Conservation (phyloP, 1,284 basidiomycete species). For the Puccinia polysora region DNA sequence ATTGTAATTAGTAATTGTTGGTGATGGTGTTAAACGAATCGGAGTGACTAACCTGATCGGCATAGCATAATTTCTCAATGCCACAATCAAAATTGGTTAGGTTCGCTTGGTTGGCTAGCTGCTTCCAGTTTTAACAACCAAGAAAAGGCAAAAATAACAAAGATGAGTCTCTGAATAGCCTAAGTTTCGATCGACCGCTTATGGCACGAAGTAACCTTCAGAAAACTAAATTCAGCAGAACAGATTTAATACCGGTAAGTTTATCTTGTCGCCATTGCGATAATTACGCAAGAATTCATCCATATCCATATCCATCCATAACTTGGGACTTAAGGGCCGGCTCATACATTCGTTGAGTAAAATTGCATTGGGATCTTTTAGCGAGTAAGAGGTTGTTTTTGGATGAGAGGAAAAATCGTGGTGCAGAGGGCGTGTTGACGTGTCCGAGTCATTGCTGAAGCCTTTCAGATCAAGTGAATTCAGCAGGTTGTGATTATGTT, state of each 20-base stretch:
- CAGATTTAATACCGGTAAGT: conserved; percentile 11
- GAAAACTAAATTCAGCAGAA: neutral
- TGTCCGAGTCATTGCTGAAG: neutral
- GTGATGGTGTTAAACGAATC: neutral
- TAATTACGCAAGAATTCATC: conserved; percentile 32
- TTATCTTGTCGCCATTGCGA: conserved; percentile 21
- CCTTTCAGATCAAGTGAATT: conserved; percentile 3
- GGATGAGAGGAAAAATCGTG: neutral
- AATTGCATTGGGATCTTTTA: conserved; percentile 18
- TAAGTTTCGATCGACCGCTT: neutral
- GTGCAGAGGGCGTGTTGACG: conserved; percentile 1
- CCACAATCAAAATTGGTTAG: conserved; percentile 41
- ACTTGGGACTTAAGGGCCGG: conserved; percentile 25
- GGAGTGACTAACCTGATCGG: conserved; percentile 22
- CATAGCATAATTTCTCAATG: conserved; percentile 37
- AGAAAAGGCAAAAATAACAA: neutral
- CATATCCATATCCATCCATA: conserved; percentile 37
- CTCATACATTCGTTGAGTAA: conserved; percentile 30
- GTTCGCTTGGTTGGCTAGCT: conserved; percentile 25
- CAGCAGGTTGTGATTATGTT: neutral
- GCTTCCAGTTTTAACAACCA: conserved; percentile 16
- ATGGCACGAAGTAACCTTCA: too few relatives aligned
- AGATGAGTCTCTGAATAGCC: neutral
- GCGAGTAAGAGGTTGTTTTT: neutral
- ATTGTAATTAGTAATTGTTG: neutral